phyloP scores from a whole-genome alignment of 2,329 filamentous ascomycete species.

The Talaromyces funiculosus region DNA sequence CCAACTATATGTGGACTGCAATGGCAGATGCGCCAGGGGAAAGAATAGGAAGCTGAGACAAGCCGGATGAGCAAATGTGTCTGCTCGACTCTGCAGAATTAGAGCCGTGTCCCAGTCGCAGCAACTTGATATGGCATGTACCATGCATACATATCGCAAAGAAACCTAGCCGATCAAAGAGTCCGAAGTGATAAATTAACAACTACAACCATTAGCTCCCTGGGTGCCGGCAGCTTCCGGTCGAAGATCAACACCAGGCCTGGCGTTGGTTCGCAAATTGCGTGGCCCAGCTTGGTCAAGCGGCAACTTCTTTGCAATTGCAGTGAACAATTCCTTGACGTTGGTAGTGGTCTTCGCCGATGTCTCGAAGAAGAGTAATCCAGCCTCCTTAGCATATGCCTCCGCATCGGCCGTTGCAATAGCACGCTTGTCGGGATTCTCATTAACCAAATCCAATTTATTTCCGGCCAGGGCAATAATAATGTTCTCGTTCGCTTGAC shows the following conservation, averaged over 20 bases:
- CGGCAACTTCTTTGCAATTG: conserved; percentile 95
- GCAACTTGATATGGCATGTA: background rate
- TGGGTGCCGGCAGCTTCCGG: conserved; percentile 57
- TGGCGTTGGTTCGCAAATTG: conserved; percentile 63
- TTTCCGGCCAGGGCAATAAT: conserved; percentile 97
- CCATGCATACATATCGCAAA: conserved; percentile 3
- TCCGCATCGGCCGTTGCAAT: conserved; percentile 85
- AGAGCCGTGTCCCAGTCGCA: conserved; percentile 3
- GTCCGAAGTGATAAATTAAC: conserved; percentile 39
- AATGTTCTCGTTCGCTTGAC: conserved; percentile 99
- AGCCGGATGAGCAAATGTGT: background rate
- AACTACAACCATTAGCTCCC: conserved; percentile 57
- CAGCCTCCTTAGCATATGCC: conserved; percentile 88
- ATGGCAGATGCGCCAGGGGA: background rate
- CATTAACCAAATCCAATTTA: conserved; percentile 92
- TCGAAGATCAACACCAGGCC: conserved; percentile 62
- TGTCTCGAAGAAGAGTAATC: conserved; percentile 95
- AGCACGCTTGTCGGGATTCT: conserved; percentile 92
- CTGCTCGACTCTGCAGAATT: background rate
- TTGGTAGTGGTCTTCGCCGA: conserved; percentile 97
- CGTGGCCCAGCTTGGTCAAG: conserved; percentile 93
- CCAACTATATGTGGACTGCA: background rate
- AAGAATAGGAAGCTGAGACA: conserved; percentile 1
- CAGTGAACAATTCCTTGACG: conserved; percentile 90
- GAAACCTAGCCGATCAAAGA: background rate